phyloP scores from a whole-genome alignment of 1,284 basidiomycete species.

The Melampsora larici-populina region DNA sequence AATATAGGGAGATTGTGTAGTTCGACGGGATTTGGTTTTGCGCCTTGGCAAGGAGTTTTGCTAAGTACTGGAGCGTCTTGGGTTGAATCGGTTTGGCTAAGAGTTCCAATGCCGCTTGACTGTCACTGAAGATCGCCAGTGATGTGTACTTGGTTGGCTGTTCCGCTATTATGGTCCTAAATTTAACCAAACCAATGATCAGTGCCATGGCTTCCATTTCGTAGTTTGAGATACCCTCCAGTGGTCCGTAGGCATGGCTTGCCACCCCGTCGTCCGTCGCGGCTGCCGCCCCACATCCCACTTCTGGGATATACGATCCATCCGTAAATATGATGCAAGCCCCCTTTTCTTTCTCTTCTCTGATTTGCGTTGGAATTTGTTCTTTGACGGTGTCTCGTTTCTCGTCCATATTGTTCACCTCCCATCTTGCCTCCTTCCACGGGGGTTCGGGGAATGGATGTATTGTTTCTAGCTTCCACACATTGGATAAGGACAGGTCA shows the following conservation, averaged over 20 bases:
- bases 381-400: not conserved
- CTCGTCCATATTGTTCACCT: not conserved
- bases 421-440: not conserved
- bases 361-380: not conserved
- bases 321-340: not conserved
- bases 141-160: no score
- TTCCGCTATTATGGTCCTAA: no score
- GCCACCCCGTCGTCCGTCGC: not conserved
- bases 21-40: not conserved
- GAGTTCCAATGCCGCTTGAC: no score
- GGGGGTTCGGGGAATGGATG: not conserved
- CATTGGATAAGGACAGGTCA: not conserved
- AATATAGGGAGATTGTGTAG: not conserved
- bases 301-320: slow-evolving; percentile 6
- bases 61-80: no score
- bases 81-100: no score
- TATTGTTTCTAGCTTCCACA: not conserved
- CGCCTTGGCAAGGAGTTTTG: not conserved
- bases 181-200: not conserved
- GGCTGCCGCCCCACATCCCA: slow-evolving; percentile 7
- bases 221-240: not conserved
- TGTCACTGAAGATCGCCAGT: no score
- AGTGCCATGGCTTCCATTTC: not conserved
- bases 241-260: not conserved
- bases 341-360: not conserved